Base-by-base conservation (phyloP, 495 filamentous ascomycete species). In the Penicillium goetzii region DNA sequence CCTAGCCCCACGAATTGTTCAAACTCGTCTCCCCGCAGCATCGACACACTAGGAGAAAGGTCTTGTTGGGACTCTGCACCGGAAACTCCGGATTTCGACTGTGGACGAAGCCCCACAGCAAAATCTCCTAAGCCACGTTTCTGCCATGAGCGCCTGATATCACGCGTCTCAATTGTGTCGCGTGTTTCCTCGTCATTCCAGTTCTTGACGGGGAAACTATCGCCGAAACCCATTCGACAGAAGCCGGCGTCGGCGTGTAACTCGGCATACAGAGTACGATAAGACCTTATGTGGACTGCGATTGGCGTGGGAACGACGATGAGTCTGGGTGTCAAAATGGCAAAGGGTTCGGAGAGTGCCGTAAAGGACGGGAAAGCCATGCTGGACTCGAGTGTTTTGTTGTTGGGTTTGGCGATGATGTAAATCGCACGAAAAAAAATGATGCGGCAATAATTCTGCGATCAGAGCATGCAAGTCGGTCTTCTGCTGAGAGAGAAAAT, bases 181-280 rank as follows among this genome's bases (percentile, higher is more conserved):
- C 55, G 62, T 0, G 67, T 72, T 57, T 74, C 66, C 4, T 62
- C 55, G 28, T 74, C 71, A 28, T 43, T 68, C 71, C 71, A 70
- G 23, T 40, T 59, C 19, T 57, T 56, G 11, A 60, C 21, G n/a
- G 56, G 60, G 15, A 72, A 72, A 11, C 62, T 60, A 14, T 47
- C 33, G 1, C 67, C 69, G 45, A 74, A 74, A 0, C 40, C 69
- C 63, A 74, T 70, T 34, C 59, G n/a, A 47, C 71, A 72, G 26
- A 74, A 74, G 4, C 17, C 45, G 2, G 32, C 61, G 32, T 70
- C 59, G 7, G 69, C 67, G 30, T 72, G 66, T 0, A 74, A 50
- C 3, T 7, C 32, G 2, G 64, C 62, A 40, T 74, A 74, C 14
- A 72, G 60, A 3, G 60, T 51, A 19, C 69, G 54, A 55, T 74